These are phyloP conservation scores for Croton laevigatus DNA, from an alignment of 441 rosid species.

Conservation along the genomic window DNA sequence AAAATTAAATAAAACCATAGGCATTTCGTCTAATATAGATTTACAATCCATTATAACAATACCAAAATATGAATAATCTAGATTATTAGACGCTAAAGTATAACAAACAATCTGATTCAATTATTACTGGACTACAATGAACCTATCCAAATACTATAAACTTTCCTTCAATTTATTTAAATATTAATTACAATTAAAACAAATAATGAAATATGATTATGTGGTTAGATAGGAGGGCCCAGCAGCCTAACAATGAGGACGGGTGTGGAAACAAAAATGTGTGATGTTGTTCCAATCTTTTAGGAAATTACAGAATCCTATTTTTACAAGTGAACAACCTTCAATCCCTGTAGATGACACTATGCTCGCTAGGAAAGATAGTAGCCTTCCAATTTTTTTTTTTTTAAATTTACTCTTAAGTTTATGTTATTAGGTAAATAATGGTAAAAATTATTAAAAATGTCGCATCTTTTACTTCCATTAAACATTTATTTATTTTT, in stretches of 20 bases:
- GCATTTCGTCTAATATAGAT: too few species aligned
- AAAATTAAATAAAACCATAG: too few species aligned
- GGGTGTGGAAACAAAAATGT: slow-evolving; percentile 11
- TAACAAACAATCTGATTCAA: too few species aligned
- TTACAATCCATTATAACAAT: too few species aligned
- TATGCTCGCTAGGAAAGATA: neutral
- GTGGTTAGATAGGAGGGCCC: neutral
- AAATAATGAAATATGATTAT: neutral
- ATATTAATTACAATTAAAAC: neutral
- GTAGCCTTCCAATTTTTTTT: neutral
- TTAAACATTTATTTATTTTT: too few species aligned
- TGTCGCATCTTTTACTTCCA: too few species aligned
- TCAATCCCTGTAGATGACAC: neutral
- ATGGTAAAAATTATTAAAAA: too few species aligned
- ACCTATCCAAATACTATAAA: too few species aligned
- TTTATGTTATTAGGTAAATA: too few species aligned
- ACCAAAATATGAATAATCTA: too few species aligned
- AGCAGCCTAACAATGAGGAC: neutral
- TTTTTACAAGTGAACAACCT: neutral
- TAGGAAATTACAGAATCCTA: slow-evolving; percentile 23
- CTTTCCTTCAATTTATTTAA: neutral
- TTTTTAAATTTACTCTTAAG: neutral
- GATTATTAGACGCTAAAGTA: too few species aligned
- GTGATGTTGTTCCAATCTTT: slow-evolving; percentile 29
- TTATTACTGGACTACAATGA: too few species aligned